Percentiles rank a stretch among this genome's conserved stretches.
These are phyloP conservation scores for Metschnikowia drakensbergensis DNA, from an alignment of 805 yeast species.

Conservation along the genomic window DNA sequence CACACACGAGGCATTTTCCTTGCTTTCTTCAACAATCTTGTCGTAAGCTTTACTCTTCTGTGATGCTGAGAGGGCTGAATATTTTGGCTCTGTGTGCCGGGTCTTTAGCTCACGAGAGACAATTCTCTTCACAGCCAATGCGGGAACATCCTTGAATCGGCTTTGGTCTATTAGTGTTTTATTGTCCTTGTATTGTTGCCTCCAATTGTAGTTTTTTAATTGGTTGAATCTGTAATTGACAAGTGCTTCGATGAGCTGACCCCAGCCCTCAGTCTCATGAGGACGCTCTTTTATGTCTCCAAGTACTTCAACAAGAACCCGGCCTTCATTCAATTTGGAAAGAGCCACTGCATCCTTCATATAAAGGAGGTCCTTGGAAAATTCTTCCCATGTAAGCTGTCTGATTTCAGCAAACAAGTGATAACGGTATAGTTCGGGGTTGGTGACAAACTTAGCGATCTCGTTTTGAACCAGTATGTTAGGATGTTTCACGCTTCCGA, in stretches of 20 bases:
- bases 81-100: neutral
- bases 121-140: slow-evolving; percentile 11
- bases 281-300: slow-evolving; percentile 6
- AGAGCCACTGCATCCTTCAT: slow-evolving; percentile 5
- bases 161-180: slow-evolving; percentile 10
- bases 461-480: slow-evolving; percentile 7
- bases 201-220: slow-evolving; percentile 18
- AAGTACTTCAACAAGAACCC: slow-evolving; percentile 11
- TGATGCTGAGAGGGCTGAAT: neutral
- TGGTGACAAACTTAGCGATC: slow-evolving; percentile 8
- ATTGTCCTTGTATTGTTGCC: slow-evolving; percentile 14
- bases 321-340: slow-evolving; percentile 12
- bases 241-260: slow-evolving; percentile 13
- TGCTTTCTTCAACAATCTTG: slow-evolving; percentile 10
- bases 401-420: slow-evolving; percentile 19
- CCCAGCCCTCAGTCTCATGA: slow-evolving; percentile 6
- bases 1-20: slow-evolving; percentile 17
- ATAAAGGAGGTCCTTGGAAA: slow-evolving; percentile 7
- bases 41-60: slow-evolving; percentile 12
- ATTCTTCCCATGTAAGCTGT: slow-evolving; percentile 17
- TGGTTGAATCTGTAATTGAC: slow-evolving; percentile 14
- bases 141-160: slow-evolving; percentile 8
- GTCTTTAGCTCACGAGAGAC: slow-evolving; percentile 7
- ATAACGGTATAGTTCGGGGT: slow-evolving; percentile 15
- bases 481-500: neutral